Evolutionary conservation across 805 yeast species (phyloP).

Genomic region (Candida boidinii): DNA sequence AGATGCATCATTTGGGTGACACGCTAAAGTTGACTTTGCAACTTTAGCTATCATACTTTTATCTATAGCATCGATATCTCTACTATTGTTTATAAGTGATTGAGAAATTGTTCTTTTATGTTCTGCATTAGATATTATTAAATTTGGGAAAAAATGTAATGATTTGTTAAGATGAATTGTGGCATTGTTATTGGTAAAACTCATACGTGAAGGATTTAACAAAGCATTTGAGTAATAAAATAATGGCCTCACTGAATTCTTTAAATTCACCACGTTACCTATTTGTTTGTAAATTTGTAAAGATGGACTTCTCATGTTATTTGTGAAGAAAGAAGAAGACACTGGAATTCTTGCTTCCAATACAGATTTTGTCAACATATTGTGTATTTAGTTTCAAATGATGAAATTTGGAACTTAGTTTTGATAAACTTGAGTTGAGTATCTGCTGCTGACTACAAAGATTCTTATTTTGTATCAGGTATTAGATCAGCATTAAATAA

Average conservation of each 20-base stretch:
- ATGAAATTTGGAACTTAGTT: no score
- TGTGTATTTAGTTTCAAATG: no score
- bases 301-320: neutral
- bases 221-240: constrained; percentile 1
- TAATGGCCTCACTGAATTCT: neutral
- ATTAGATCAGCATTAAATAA: no score
- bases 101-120: constrained; percentile 1
- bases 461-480: no score
- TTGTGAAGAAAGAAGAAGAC: constrained; percentile 5
- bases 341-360: neutral
- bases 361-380: no score
- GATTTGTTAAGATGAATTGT: neutral
- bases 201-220: neutral
- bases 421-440: no score
- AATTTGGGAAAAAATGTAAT: constrained; percentile 21
- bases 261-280: neutral
- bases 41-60: constrained; percentile 25
- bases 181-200: neutral
- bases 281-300: neutral
- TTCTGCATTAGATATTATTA: constrained; percentile 9
- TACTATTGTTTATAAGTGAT: neutral
- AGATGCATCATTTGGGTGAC: constrained; percentile 25
- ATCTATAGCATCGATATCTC: constrained; percentile 2
- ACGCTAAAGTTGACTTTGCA: constrained; percentile 35
- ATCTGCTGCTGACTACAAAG: no score